A percentile compares a stretch with the other conserved stretches of the same genome.
phyloP scores from a whole-genome alignment of 2,329 filamentous ascomycete genomes.

The Escovopsis sp. region DNA sequence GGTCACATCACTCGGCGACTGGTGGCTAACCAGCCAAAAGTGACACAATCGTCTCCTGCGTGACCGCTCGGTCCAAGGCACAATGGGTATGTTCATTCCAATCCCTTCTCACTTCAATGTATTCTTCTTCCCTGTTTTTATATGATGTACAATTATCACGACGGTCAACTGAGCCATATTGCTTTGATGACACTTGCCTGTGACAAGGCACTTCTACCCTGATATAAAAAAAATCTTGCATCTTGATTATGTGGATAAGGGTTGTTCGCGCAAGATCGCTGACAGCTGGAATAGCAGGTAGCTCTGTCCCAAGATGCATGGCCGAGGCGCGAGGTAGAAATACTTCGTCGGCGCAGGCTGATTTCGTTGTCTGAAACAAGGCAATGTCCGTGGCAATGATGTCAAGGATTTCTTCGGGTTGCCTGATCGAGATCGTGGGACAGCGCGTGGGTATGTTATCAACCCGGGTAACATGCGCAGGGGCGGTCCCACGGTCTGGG shows the following conservation, averaged over 20 bases:
- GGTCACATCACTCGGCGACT: conserved; percentile 4
- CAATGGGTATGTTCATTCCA: conserved; percentile 15
- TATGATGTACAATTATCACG: conserved; percentile 33
- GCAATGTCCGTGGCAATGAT: neutral
- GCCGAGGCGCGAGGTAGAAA: no score
- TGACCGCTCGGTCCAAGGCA: neutral
- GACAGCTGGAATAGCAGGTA: no score
- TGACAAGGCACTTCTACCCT: conserved; percentile 26
- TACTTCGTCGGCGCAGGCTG: no score
- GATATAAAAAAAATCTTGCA: neutral
- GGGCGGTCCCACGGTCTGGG: neutral
- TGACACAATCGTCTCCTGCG: neutral
- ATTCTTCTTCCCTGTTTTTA: conserved; percentile 4
- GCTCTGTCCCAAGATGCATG: no score
- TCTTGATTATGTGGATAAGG: neutral
- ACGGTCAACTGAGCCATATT: conserved; percentile 34
- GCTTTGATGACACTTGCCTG: conserved; percentile 31
- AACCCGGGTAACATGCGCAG: neutral
- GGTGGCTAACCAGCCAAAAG: conserved; percentile 11
- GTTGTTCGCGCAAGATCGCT: neutral
- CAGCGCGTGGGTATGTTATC: neutral
- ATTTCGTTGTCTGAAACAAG: no score
- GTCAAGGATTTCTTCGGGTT: neutral
- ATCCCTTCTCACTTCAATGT: neutral
- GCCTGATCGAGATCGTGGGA: neutral